A percentile compares a stretch with the other conserved stretches of the same genome.
Evolutionary conservation across 1,139 yeast genomes (phyloP).

Genomic region (Yamadazyma epiphylla): DNA sequence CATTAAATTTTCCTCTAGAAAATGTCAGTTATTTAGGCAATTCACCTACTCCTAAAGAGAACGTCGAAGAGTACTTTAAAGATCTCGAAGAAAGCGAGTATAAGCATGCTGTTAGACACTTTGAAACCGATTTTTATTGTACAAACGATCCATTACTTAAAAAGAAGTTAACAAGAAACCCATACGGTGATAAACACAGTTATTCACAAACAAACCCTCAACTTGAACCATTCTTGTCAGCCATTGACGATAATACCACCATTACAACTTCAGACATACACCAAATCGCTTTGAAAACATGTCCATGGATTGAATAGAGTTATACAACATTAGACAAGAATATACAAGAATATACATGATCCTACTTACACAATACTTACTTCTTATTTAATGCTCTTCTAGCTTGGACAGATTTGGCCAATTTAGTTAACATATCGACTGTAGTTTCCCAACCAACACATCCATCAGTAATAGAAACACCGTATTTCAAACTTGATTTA

Average conservation of each 20-base stretch:
- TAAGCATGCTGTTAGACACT: conserved; percentile 52
- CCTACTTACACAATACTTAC: neutral
- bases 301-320: conserved; percentile 4
- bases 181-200: conserved; percentile 47
- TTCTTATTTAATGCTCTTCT: conserved; percentile 50
- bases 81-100: conserved; percentile 47
- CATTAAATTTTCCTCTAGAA: conserved; percentile 35
- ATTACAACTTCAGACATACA: neutral
- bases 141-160: conserved; percentile 32
- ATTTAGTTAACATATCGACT: conserved; percentile 68
- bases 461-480: conserved; percentile 95
- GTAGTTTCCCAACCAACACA: conserved; percentile 94
- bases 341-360: conserved; percentile 1
- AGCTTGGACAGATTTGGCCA: conserved; percentile 75
- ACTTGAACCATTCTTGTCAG: conserved; percentile 18
- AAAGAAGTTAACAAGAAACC: conserved; percentile 56
- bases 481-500: conserved; percentile 76
- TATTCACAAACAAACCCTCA: conserved; percentile 31
- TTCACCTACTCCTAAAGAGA: conserved; percentile 48
- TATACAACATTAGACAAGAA: too few species aligned
- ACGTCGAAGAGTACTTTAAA: conserved; percentile 29
- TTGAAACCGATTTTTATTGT: conserved; percentile 63
- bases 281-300: neutral
- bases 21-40: conserved; percentile 53
- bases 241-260: conserved; percentile 7